A percentile compares a stretch with the other conserved stretches of the same genome.
phyloP scores from a whole-genome alignment of 2,329 filamentous ascomycete species.

The Colletotrichum cereale region DNA sequence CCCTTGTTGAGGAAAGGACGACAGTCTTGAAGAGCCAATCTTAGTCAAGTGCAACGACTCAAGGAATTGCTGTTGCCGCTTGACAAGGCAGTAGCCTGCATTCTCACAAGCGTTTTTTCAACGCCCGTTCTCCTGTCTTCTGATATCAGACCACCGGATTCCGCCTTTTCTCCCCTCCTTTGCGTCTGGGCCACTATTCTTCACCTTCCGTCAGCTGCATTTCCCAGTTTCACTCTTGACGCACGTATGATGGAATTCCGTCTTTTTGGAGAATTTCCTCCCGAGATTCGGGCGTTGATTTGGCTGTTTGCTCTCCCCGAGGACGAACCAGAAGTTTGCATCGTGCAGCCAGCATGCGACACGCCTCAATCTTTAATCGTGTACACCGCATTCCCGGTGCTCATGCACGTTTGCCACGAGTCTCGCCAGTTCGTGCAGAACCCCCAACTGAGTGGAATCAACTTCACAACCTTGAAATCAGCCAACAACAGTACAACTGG shows the following conservation, averaged over 20 bases:
- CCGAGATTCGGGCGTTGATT: neutral
- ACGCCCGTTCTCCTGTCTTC: neutral
- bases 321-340: slow-evolving; percentile 22
- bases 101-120: neutral
- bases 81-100: neutral
- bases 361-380: slow-evolving; percentile 12
- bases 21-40: neutral
- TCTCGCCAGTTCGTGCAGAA: slow-evolving; percentile 17
- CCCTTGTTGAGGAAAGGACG: slow-evolving; percentile 10
- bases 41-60: neutral
- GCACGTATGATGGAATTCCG: neutral
- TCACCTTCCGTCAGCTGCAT: neutral
- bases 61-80: neutral
- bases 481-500: neutral
- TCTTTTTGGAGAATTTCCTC: slow-evolving; percentile 4
- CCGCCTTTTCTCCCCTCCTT: neutral
- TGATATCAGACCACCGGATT: neutral
- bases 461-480: neutral
- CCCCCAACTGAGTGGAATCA: neutral
- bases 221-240: neutral
- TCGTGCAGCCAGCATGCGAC: slow-evolving; percentile 5
- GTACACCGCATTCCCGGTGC: slow-evolving; percentile 17
- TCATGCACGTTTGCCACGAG: slow-evolving; percentile 26
- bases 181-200: neutral
- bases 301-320: slow-evolving; percentile 17